These are phyloP conservation scores for Melaleuca quinquenervia DNA, from an alignment of 345 rosid species.

Conservation along the genomic window DNA sequence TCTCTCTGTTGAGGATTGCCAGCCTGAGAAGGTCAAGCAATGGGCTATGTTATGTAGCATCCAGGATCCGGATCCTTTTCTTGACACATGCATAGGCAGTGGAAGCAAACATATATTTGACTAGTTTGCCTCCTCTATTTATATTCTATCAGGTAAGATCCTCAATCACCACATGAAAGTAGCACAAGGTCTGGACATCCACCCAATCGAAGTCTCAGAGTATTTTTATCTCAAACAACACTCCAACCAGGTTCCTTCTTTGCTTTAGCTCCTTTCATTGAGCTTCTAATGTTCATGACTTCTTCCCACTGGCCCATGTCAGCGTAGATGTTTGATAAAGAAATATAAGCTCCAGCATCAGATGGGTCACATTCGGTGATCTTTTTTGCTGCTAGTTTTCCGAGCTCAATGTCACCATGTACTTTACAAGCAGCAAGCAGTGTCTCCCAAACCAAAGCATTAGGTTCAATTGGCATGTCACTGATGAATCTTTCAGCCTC, in stretches of 20 bases:
- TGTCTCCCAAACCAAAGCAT: conserved; percentile 69
- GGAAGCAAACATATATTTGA: not conserved
- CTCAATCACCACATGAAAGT: not conserved
- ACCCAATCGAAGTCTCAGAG: not conserved
- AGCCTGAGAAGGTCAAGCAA: not conserved
- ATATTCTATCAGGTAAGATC: not conserved
- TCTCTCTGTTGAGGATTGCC: not conserved
- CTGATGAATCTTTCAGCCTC: conserved; percentile 63
- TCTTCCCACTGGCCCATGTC: conserved; percentile 75
- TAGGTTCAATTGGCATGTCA: conserved; percentile 43
- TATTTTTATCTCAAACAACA: conserved; percentile 15
- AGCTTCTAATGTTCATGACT: conserved; percentile 39
- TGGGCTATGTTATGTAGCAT: not conserved
- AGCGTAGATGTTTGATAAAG: conserved; percentile 66
- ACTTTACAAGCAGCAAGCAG: conserved; percentile 72
- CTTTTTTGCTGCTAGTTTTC: conserved; percentile 48
- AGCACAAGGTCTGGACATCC: not conserved
- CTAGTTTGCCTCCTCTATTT: not conserved
- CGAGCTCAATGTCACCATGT: conserved; percentile 66
- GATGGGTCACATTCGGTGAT: conserved; percentile 40
- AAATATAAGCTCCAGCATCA: conserved; percentile 56
- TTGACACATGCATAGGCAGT: not conserved
- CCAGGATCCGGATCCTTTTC: not conserved
- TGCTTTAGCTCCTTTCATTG: conserved; percentile 44
- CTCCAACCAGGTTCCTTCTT: conserved; percentile 70